Evolutionary conservation across 2,329 filamentous ascomycete genomes (phyloP).

Genomic region (Talaromyces amestolkiae): DNA sequence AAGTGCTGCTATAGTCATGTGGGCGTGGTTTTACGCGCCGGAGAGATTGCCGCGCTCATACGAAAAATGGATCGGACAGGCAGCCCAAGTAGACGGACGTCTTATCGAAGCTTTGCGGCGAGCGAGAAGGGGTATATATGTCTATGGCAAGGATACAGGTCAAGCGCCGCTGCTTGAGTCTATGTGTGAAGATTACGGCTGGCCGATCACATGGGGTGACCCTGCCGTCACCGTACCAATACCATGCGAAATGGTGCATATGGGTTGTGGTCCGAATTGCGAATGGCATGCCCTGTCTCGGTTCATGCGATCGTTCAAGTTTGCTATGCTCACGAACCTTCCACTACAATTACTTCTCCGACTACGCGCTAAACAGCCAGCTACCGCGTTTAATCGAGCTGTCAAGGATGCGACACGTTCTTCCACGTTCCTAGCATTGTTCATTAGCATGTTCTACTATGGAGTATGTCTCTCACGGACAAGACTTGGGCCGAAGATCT

Average conservation of each 20-base stretch:
- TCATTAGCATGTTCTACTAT: slow-evolving; percentile 80
- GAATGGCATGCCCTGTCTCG: slow-evolving; percentile 70
- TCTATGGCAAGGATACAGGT: slow-evolving; percentile 72
- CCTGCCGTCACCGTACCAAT: slow-evolving; percentile 68
- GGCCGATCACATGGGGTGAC: slow-evolving; percentile 70
- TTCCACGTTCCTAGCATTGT: slow-evolving; percentile 73
- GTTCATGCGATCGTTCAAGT: slow-evolving; percentile 67
- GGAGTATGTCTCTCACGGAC: slow-evolving; percentile 76
- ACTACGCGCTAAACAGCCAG: slow-evolving; percentile 50
- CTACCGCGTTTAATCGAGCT: slow-evolving; percentile 49
- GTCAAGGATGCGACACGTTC: slow-evolving; percentile 64
- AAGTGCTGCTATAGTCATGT: slow-evolving; percentile 77
- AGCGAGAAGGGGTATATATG: slow-evolving; percentile 60
- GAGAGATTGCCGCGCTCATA: slow-evolving; percentile 69
- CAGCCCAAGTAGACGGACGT: slow-evolving; percentile 70
- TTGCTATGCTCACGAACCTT: slow-evolving; percentile 73
- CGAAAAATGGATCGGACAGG: slow-evolving; percentile 76
- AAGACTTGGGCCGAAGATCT: slow-evolving; percentile 66
- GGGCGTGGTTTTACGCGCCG: slow-evolving; percentile 80
- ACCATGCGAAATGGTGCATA: slow-evolving; percentile 81
- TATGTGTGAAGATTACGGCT: slow-evolving; percentile 70
- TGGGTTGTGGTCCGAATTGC: slow-evolving; percentile 68
- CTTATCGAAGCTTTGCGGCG: slow-evolving; percentile 71
- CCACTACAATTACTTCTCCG: slow-evolving; percentile 69
- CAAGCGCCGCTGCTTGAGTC: slow-evolving; percentile 64